These are phyloP conservation scores for Euphrasia confusa DNA, from an alignment of 257 asterid species.

Conservation along the genomic window DNA sequence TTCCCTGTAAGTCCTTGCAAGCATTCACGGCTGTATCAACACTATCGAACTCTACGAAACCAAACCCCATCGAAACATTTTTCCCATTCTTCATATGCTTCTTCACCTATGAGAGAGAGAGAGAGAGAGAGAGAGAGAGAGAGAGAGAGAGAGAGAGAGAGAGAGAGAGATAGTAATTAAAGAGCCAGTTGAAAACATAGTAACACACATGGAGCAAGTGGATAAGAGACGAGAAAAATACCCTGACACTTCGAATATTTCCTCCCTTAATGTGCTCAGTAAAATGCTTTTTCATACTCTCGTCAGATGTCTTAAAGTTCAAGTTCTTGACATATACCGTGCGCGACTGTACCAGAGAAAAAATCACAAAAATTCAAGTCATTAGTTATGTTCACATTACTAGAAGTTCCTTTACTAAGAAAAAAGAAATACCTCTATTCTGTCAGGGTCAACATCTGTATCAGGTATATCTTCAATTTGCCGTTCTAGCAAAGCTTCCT, in stretches of 20 bases:
- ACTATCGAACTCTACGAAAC: slow-evolving; percentile 82
- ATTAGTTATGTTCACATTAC: not conserved
- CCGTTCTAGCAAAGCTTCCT: slow-evolving; percentile 54
- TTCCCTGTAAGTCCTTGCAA: slow-evolving; percentile 83
- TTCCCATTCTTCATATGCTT: slow-evolving; percentile 87
- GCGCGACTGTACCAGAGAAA: slow-evolving; percentile 62
- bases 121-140: slow-evolving; percentile 12
- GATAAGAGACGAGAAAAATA: slow-evolving; percentile 33
- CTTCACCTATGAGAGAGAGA: slow-evolving; percentile 52
- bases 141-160: slow-evolving; percentile 13
- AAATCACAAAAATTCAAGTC: slow-evolving; percentile 5
- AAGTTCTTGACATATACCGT: slow-evolving; percentile 84
- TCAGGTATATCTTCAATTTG: slow-evolving; percentile 54
- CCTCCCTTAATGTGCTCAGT: slow-evolving; percentile 67
- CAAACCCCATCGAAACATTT: slow-evolving; percentile 87
- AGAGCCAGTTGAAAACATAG: not conserved
- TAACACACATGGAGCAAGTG: slow-evolving; percentile 11
- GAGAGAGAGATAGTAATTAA: slow-evolving; percentile 3
- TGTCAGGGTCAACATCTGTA: slow-evolving; percentile 69
- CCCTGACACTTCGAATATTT: slow-evolving; percentile 76
- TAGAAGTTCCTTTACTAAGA: no score
- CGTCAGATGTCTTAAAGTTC: slow-evolving; percentile 83
- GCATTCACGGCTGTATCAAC: slow-evolving; percentile 67
- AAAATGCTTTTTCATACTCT: slow-evolving; percentile 67
- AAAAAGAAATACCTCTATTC: slow-evolving; percentile 70